Base-by-base conservation (phyloP, 768 basidiomycete genomes). In the Leccinum longicurvipes region DNA sequence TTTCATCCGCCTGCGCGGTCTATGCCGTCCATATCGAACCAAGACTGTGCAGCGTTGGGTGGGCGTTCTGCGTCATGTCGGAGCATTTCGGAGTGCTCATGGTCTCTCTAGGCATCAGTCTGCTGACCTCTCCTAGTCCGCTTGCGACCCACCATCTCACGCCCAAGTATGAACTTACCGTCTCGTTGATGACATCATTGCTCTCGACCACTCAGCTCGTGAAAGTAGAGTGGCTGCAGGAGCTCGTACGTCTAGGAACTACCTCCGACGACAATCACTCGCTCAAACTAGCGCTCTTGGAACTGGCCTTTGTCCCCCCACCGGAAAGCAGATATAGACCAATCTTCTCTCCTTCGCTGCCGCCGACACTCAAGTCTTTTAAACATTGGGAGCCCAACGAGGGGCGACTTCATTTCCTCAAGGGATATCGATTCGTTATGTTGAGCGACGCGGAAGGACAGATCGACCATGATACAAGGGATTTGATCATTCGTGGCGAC, bases 301-400 rank as follows among this genome's bases (percentile, higher is more conserved):
- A 88, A 63, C 67, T 77, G 19, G 63, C 69, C 0, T 88, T 83
- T 44, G 49, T 48, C 7, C 74, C 85, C 1, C 87, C 88, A 0
- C 60, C 63, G 1, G 71, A 79, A 44, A 74, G 73, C 60, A 85
- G 84, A 66, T 86, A 76, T 66, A 79, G 81, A 23, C 89, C 89
- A 0, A 54, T 66, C 0, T 87, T 86, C 57, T 76, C 82, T 14
- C 72, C 82, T 1, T 68, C 77, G 3, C 72, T 90, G 2, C 66
- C 77, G 1, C 57, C 78, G 0, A 57, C 74, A 3, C 73, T 85
- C 36, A 84, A 84, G 65, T 73, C 70, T 0, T 73, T 79, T 64
- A 79, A 75, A 25, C 71, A 81, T 3, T 90, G 89, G 89, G 81
- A 85, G 55, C 84, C 84, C 0, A 85, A 84, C 51, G 84, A 87